Percentiles rank a stretch among this genome's conserved stretches.
Evolutionary conservation across 805 yeast species (phyloP).

Genomic region (Pichia ethanolica): DNA sequence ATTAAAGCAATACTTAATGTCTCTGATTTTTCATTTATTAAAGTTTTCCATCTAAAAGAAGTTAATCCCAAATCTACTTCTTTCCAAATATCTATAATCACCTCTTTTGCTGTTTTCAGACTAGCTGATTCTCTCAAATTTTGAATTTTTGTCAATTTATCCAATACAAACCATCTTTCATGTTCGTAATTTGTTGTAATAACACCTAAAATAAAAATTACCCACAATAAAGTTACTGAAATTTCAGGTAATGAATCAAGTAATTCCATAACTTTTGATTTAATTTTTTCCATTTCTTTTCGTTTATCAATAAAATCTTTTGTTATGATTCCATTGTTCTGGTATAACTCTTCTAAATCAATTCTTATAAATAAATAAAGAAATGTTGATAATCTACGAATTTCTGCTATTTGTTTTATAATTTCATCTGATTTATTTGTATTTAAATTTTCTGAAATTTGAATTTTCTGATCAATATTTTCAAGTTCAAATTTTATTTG

Average conservation of each 20-base stretch:
- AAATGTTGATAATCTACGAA: constrained; percentile 29
- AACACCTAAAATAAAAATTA: constrained; percentile 33
- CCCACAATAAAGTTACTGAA: constrained; percentile 34
- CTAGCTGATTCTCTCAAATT: constrained; percentile 29
- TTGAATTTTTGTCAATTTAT: constrained; percentile 29
- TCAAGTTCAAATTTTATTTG: constrained; percentile 21
- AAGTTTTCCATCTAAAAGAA: constrained; percentile 31
- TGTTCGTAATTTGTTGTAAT: constrained; percentile 29
- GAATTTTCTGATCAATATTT: constrained; percentile 21
- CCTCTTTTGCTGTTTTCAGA: constrained; percentile 29
- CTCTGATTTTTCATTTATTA: constrained; percentile 29
- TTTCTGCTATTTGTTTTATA: constrained; percentile 31
- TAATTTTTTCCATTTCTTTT: constrained; percentile 13
- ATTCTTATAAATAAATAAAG: constrained; percentile 31
- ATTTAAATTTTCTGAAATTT: constrained; percentile 9
- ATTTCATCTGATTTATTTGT: constrained; percentile 14
- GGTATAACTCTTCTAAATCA: constrained; percentile 22
- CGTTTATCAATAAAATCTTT: constrained; percentile 7
- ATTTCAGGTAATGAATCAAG: constrained; percentile 24
- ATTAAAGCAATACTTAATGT: constrained; percentile 31
- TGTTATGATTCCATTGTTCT: constrained; percentile 10
- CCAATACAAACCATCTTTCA: constrained; percentile 33
- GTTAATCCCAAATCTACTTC: constrained; percentile 29
- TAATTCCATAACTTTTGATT: constrained; percentile 20
- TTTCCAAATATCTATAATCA: constrained; percentile 33